Evolutionary conservation across 177 flowering plant species (phyloP), one percentile per base, ranked within the genome.

Genomic region (Telopea speciosissima): DNA sequence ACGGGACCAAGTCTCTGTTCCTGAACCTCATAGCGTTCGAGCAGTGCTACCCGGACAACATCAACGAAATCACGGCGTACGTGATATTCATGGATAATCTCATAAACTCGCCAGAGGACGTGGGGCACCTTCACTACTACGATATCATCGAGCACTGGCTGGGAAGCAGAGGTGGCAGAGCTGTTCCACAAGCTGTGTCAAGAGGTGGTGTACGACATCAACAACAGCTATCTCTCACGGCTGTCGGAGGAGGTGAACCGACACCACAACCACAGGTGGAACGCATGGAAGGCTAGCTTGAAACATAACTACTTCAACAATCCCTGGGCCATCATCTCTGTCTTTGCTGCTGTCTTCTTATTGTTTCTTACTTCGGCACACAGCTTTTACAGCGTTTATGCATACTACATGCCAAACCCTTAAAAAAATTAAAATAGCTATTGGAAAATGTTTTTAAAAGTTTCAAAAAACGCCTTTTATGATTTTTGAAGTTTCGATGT

Each of bases 1-100:
- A 80, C 64, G 80, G 80, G n/a, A 80, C 83, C n/a, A 80, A 75
- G 45, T 80, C 83, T 0, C 62, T 80, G 11, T 80, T 80, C 63
- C 83, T 80, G 19, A 80, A 80, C 67, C 66, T 80, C 42, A 77
- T 80, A 16, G 79, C 80, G 1, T 80, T 77, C 24, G 83, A 80
- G 49, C 83, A 77, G 45, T 78, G 83, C 60, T 77, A 80, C 26
- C 69, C 73, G 60, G 79, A 80, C 25, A 67, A 77, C 71, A 70
- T 71, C 24, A 75, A 73, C 40, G 77, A 80, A 66, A 78, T 80
- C 31, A 80, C 79, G 0, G 68, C 81, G 6, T 78, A 78, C 59
- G 75, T 80, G 33, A 73, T 78, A 24, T 80, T 80, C 67, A 75
- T 80, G 83, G 83, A 80, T 28, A 72, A 78, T 17, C 72, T 77